Base-by-base conservation (phyloP, 768 basidiomycete species). In the Atractiella rhizophila region DNA sequence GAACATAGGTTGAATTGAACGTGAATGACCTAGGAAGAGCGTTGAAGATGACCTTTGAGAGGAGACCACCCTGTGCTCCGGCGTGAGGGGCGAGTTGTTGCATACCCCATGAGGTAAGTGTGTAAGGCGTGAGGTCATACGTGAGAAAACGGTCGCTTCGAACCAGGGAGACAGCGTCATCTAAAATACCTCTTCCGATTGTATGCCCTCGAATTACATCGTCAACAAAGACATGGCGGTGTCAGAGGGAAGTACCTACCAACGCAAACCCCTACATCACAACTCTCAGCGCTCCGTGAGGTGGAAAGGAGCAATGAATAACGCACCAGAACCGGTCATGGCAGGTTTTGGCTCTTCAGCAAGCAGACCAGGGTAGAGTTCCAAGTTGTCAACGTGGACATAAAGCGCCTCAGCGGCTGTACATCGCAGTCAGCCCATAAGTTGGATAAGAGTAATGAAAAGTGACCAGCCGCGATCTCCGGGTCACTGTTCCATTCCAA, bases 61-160 rank as follows among this genome's bases (percentile, higher is more conserved):
- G 64, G 58, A 76, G 66, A n/a, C 76, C 77, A 13, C 78, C 78
- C 44, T 66, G 73, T 0, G 77, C 76, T 20, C 76, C 74, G 47
- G 33, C 16, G 10, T 9, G 9, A n/a, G 33, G 33, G 16, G 33
- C 23, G 16, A 35, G 10, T 55, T 81, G 72, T 44, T 70, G 62
- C 54, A 69, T 80, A 19, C 79, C 79, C 77, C 78, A 82, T 1
- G 70, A 58, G 2, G 80, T 80, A 9, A 77, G 58, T 54, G 78
- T 80, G 51, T 62, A 65, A 10, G 77, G 74, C 77, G 51, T 80
- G 51, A 71, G 71, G 30, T 80, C 76, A 8, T 65, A 64, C 0
- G 80, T 81, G 48, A 76, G 57, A 61, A 76, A 82, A 4, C 74
- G 68, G 54, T 82, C 79, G 8, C 79, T 21, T 11, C 33, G 33